phyloP scores from a whole-genome alignment of 306 rosid species.

The Abrus precatorius region DNA sequence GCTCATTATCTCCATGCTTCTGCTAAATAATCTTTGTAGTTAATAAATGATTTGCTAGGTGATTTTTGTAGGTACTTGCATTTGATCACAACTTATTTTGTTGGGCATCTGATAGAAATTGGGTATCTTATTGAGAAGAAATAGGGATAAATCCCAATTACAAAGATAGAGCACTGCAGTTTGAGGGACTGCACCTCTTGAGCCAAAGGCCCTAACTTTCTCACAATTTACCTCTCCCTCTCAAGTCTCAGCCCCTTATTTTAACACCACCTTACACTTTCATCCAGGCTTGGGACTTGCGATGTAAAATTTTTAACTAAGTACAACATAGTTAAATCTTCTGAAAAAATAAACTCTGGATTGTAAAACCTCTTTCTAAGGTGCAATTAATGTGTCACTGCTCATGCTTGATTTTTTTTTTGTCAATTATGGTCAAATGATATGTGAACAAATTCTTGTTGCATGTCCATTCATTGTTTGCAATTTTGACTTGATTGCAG shows the following conservation, averaged over 20 bases:
- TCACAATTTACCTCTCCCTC: too few species aligned
- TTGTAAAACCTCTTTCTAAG: slow-evolving; percentile 13
- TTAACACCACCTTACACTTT: too few species aligned
- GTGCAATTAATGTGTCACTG: background rate
- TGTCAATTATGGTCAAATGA: slow-evolving; percentile 26
- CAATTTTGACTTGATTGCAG: slow-evolving; percentile 55
- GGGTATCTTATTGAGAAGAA: too few species aligned
- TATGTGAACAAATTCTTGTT: slow-evolving; percentile 27
- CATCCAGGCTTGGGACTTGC: too few species aligned
- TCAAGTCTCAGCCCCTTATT: too few species aligned
- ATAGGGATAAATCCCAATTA: background rate
- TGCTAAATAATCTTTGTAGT: background rate
- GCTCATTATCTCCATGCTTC: slow-evolving; percentile 9
- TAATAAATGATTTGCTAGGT: background rate
- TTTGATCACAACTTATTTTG: background rate
- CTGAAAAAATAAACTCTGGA: background rate
- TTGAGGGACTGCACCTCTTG: too few species aligned
- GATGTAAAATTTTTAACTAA: too few species aligned
- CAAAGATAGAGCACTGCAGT: background rate
- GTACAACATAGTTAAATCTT: slow-evolving; percentile 21
- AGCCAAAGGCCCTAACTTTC: too few species aligned
- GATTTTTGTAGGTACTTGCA: background rate
- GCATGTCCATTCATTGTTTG: slow-evolving; percentile 28
- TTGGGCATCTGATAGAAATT: background rate
- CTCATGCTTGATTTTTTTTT: slow-evolving; percentile 11